Evolutionary conservation across 768 basidiomycete genomes (phyloP).

Genomic region (Epithele typhae): DNA sequence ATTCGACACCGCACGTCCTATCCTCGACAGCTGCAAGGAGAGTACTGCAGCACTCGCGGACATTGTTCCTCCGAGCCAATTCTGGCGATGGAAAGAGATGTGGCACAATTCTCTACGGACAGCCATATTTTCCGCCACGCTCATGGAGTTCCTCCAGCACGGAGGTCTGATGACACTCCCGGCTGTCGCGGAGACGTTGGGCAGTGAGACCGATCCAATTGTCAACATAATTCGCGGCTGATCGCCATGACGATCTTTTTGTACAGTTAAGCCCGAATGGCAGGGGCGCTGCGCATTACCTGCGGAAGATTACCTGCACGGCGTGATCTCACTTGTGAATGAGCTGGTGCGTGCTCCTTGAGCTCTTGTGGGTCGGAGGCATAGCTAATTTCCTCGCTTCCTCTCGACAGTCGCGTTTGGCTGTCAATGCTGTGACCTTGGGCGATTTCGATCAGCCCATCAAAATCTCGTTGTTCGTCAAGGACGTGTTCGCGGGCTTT

Average conservation of each 20-base stretch:
- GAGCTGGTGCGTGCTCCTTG: slow-evolving; percentile 56
- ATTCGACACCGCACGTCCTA: slow-evolving; percentile 51
- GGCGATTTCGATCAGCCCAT: slow-evolving; percentile 78
- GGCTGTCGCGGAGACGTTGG: slow-evolving; percentile 50
- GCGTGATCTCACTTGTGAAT: slow-evolving; percentile 72
- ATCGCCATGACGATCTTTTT: not conserved
- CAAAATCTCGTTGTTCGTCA: slow-evolving; percentile 73
- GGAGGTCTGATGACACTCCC: slow-evolving; percentile 57
- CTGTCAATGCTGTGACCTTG: slow-evolving; percentile 78
- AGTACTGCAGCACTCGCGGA: slow-evolving; percentile 47
- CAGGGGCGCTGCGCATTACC: slow-evolving; percentile 57
- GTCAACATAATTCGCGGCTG: not conserved
- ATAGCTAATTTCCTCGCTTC: not conserved
- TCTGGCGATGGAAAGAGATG: slow-evolving; percentile 85
- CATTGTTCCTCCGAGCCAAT: slow-evolving; percentile 64
- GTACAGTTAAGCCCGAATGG: slow-evolving; percentile 76
- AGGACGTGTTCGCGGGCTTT: slow-evolving; percentile 80
- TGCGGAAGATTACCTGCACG: slow-evolving; percentile 80
- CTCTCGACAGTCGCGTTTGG: slow-evolving; percentile 59
- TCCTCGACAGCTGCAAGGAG: slow-evolving; percentile 50
- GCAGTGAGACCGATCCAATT: slow-evolving; percentile 62
- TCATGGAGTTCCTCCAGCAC: slow-evolving; percentile 60
- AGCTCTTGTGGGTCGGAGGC: not conserved
- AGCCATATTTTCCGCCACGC: slow-evolving; percentile 59
- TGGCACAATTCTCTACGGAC: slow-evolving; percentile 69